Evolutionary conservation across 2,329 filamentous ascomycete genomes (phyloP), one percentile per base, ranked within the genome.

Genomic region (Metarhizium robertsii): DNA sequence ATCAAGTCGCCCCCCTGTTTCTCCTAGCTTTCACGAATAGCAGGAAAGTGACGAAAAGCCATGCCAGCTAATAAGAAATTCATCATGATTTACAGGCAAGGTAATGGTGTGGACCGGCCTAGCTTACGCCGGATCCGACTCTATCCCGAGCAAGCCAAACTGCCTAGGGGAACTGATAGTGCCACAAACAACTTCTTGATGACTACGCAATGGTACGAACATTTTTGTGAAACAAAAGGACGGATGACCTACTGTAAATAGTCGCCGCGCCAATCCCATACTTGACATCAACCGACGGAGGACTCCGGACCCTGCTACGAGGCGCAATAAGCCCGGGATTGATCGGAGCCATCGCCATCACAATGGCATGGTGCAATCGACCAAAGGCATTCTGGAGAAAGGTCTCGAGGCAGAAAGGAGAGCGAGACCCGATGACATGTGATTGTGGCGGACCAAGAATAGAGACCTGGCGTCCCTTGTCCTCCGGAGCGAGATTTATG

Each of bases 361-460:
- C 45, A 20, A 6, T 48, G 25, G 43, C 18, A 20, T 46, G 43
- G n/a, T n/a, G 18, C 11, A 46, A 25, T n/a, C 43, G 43, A 46
- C 43, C 8, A 25, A 11, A 46, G 18, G n/a, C 25, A 25, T 25
- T 25, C 25, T 25, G 7, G n/a, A 14, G 4, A 42, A 6, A 10
- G 32, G 32, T 25, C 25, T 25, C 7, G 32, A 34, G 10, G 13
- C 8, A 11, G 11, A 45, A 16, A 18, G 18, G 2, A 45, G 42
- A 16, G 7, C 30, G 48, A 46, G 45, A 55, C 16, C 50, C 40
- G 32, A 32, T 55, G 50, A 43, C 54, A 53, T 55, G 54, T 53
- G 54, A 55, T 50, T 50, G n/a, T 50, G 14, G 45, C 32, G 47
- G 20, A 16, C 18, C 25, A 30, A 30, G 8, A 18, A 13, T 34